Evolutionary conservation across 345 rosid genomes (phyloP).

Genomic region (Trapa bicornis): DNA sequence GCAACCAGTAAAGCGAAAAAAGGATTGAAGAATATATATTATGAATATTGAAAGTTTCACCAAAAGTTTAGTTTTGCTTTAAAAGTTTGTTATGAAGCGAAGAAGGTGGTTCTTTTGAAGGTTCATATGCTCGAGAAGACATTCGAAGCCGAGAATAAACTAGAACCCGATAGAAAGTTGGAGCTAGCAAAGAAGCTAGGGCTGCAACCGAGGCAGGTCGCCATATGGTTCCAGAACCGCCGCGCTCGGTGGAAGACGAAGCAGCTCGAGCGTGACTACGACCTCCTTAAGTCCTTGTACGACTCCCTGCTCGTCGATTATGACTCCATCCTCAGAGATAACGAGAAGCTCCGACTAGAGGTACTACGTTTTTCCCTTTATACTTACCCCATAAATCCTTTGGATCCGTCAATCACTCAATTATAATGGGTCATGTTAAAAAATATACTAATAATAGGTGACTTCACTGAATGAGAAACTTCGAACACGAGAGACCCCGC

Average conservation of each 20-base stretch:
- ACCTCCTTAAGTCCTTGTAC: slow-evolving; percentile 63
- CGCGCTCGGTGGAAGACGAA: slow-evolving; percentile 11
- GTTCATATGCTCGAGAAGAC: slow-evolving; percentile 43
- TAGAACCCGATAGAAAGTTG: slow-evolving; percentile 23
- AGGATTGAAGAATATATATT: too few relatives aligned
- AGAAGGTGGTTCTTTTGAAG: slow-evolving; percentile 11
- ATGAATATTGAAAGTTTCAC: too few relatives aligned
- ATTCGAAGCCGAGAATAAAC: slow-evolving; percentile 29
- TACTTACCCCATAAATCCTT: too few relatives aligned
- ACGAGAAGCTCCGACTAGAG: slow-evolving; percentile 60
- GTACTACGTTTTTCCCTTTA: slow-evolving; percentile 23
- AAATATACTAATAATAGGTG: slow-evolving; percentile 23
- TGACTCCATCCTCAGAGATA: slow-evolving; percentile 44
- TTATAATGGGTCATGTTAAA: too few relatives aligned
- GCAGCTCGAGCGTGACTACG: slow-evolving; percentile 23
- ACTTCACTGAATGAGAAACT: slow-evolving; percentile 50
- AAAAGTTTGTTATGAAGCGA: too few relatives aligned
- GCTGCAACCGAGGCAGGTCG: slow-evolving; percentile 30
- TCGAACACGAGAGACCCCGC: slow-evolving; percentile 19
- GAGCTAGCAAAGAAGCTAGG: slow-evolving; percentile 31
- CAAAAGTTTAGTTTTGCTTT: too few relatives aligned
- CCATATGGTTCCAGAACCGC: slow-evolving; percentile 39
- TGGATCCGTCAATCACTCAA: too few relatives aligned
- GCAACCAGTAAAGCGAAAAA: too few relatives aligned
- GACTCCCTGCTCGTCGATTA: slow-evolving; percentile 49